Evolutionary conservation across 2,329 filamentous ascomycete species (phyloP), one percentile per base, ranked within the genome.

Genomic region (Calonectria pteridis): DNA sequence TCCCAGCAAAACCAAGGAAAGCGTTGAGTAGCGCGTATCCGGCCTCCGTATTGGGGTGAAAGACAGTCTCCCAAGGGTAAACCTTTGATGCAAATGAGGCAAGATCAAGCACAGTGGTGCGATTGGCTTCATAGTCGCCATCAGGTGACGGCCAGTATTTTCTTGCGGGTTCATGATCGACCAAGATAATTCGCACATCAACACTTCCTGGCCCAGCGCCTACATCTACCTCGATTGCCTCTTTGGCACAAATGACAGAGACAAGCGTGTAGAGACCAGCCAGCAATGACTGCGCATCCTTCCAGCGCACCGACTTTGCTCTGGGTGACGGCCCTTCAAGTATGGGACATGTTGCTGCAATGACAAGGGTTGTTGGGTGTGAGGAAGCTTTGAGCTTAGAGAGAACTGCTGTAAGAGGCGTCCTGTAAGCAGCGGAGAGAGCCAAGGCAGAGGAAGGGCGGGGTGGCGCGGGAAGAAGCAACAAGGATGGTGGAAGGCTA

Each of bases 181-280:
- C 85, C 37, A 97, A 88, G 33, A 98, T 81, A 20, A 98, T 86
- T 6, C 95, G 91, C 1, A 91, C 89, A 84, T 98, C 95, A 20
- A 98, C 90, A 29, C 94, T 93, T 58, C 92, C 92, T 0, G 91
- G 89, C 18, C 85, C 87, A 51, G 82, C 81, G 6, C 85, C 84
- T 9, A 86, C 90, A 87, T 84, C 94, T 82, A 84, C 94, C 85
- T 83, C 93, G 85, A 86, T 88, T 59, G 86, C 86, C 62, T 91
- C 86, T 76, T 91, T 88, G 16, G 92, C 91, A 75, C 93, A 95
- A n/a, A 95, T 87, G 58, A 92, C 86, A 40, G 93, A 93, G 70
- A 97, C 87, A 64, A 98, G 89, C 79, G 92, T 92, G 87, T 98
- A 98, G 29, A 97, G 82, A 31, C 91, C 90, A 3, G 94, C 94